Evolutionary conservation across 2,329 filamentous ascomycete species (phyloP).

Genomic region (Arthrobotrys conoides): DNA sequence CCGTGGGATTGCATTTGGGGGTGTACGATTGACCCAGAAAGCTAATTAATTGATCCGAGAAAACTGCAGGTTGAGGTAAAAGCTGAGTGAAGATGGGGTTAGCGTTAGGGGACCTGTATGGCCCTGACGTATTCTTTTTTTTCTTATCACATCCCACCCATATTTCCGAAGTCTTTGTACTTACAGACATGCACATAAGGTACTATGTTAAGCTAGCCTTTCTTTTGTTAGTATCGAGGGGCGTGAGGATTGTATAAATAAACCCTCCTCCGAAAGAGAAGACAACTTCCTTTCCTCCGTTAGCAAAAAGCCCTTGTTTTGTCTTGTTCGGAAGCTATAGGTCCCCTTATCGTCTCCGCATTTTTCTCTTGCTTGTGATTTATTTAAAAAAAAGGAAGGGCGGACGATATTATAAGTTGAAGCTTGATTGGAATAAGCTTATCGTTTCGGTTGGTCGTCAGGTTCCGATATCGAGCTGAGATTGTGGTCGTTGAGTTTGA

Average conservation of each 20-base stretch:
- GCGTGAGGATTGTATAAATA: background rate
- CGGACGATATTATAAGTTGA: background rate
- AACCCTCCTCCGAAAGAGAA: background rate
- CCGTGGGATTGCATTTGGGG: constrained; percentile 5
- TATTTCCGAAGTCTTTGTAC: constrained; percentile 7
- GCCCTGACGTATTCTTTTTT: constrained; percentile 19
- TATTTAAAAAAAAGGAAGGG: background rate
- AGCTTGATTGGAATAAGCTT: constrained; percentile 31
- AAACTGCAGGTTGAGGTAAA: background rate
- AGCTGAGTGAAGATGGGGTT: background rate
- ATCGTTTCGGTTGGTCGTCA: background rate
- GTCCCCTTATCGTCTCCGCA: background rate
- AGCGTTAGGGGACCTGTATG: background rate
- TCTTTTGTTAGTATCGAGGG: background rate
- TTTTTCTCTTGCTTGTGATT: background rate
- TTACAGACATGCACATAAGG: no score
- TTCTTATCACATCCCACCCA: constrained; percentile 23
- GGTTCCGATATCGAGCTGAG: constrained; percentile 13
- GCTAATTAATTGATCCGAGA: constrained; percentile 3
- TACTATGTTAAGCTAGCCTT: no score
- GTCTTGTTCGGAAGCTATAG: background rate
- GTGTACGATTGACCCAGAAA: background rate
- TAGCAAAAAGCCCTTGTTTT: background rate
- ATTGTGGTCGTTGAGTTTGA: background rate
- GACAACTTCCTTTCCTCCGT: constrained; percentile 11